phyloP scores from a whole-genome alignment of 108 stramenopile species.

The Cyclotella cryptica region DNA sequence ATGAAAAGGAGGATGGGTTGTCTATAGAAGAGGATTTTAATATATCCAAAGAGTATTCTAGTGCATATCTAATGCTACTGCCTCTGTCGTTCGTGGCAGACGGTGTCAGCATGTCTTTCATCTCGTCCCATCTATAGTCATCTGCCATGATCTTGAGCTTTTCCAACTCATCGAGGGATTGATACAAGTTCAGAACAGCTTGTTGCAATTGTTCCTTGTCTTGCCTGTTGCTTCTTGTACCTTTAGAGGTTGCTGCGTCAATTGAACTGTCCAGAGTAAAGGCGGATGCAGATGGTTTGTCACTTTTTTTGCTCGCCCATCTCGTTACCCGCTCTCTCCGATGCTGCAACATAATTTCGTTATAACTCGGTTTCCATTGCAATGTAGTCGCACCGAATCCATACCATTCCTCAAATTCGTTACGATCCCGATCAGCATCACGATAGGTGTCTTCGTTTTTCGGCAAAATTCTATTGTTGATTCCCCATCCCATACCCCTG shows the following conservation, averaged over 20 bases:
- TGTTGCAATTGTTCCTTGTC: conserved; percentile 48
- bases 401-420: conserved; percentile 50
- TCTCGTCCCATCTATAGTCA: conserved; percentile 80
- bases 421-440: not conserved
- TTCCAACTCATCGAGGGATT: conserved; percentile 50
- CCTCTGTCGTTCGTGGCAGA: conserved; percentile 2
- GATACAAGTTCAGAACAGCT: conserved; percentile 54
- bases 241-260: not conserved
- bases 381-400: conserved; percentile 41
- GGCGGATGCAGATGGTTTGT: too few relatives aligned
- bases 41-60: conserved; percentile 53
- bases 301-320: conserved; percentile 47
- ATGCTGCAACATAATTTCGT: conserved; percentile 85
- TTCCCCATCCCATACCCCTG: conserved; percentile 49
- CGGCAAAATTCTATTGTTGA: conserved; percentile 12
- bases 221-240: not conserved
- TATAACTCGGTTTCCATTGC: conserved; percentile 68
- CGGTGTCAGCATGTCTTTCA: conserved; percentile 41
- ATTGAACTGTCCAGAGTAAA: not conserved
- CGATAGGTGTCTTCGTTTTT: not conserved
- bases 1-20: not conserved
- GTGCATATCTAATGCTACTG: conserved; percentile 1
- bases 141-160: conserved; percentile 60
- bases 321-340: conserved; percentile 62
- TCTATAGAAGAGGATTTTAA: conserved; percentile 24